phyloP scores from a whole-genome alignment of 805 yeast species.

The Sugiyamaella valdiviana region DNA sequence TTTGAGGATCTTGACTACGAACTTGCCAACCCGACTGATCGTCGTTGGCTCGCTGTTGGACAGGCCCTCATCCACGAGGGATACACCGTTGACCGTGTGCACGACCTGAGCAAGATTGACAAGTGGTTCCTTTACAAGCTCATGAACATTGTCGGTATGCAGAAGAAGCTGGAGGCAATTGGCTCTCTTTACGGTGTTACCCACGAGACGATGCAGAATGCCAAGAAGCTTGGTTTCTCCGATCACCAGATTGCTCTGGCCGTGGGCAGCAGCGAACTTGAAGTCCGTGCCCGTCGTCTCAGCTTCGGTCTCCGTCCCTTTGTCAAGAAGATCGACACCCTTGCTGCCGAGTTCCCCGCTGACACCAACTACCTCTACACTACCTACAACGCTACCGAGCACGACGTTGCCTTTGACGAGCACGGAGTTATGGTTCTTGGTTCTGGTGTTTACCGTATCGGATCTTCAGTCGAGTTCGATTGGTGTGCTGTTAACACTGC shows the following conservation, averaged over 20 bases:
- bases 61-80: conserved; percentile 90
- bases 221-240: conserved; percentile 92
- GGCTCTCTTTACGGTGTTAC: conserved; percentile 55
- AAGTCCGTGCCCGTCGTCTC: conserved; percentile 78
- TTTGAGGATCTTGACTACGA: conserved; percentile 70
- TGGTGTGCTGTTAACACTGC: conserved; percentile 99
- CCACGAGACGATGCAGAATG: conserved; percentile 62
- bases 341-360: conserved; percentile 99
- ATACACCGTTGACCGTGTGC: conserved; percentile 87
- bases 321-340: conserved; percentile 93
- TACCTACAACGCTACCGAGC: conserved; percentile 84
- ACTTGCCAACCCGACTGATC: conserved; percentile 82
- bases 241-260: conserved; percentile 86
- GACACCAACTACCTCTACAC: conserved; percentile 92
- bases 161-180: conserved; percentile 65
- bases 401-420: conserved; percentile 80
- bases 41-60: conserved; percentile 97
- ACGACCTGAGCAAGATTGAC: conserved; percentile 87
- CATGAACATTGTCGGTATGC: conserved; percentile 87
- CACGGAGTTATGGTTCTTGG: conserved; percentile 93
- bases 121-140: conserved; percentile 93
- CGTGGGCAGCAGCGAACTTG: conserved; percentile 66
- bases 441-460: conserved; percentile 98
- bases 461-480: conserved; percentile 96
- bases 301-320: conserved; percentile 77